Base-by-base conservation (phyloP, 2,329 filamentous ascomycete genomes). In the Claviceps humidiphila region DNA sequence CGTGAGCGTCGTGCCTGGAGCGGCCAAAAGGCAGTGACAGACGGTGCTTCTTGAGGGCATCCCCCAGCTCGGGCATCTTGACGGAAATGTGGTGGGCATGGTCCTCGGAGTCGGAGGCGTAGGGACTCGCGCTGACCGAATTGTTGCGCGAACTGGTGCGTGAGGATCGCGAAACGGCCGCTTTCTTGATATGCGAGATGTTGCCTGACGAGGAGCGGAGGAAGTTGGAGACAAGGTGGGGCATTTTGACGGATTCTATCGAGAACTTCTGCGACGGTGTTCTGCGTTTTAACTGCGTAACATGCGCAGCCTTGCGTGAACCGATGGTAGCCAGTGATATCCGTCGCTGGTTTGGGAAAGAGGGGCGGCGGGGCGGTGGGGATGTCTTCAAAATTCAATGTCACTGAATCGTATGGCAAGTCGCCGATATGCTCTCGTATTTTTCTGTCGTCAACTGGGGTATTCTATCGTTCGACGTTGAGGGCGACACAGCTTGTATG, bases 211-310 rank as follows among this genome's bases (percentile, higher is more conserved):
- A 75, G 56, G 70, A 72, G 58, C 76, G 74, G 58, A 81, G 71
- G 65, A 81, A 80, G 62, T 72, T 75, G 62, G 74, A 68, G 57
- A 81, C 77, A 55, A 74, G 69, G 68, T 80, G 75, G 61, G 77
- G 77, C 78, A 81, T 81, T 13, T 41, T 47, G 42, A 14, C 42
- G 8, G 20, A 8, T 22, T 40, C 2, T 14, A 16, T 40, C n/a
- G 39, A 16, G 39, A 16, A 16, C n/a, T 40, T 40, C 5, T 43
- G 41, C 17, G 3, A 24, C 20, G 14, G 22, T 7, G 13, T 14
- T 17, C 30, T 34, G 30, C 26, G 26, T 30, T 30, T 9, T 3
- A 30, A 30, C 26, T 30, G 26, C 26, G 26, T 30, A 30, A 30
- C 8, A 30, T 30, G 26, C 30, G 30, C 30, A 34, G 30, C 30